Percentiles rank a stretch among this genome's conserved stretches.
Conservation (phyloP, 2,329 filamentous ascomycete genomes). For the Teratosphaeria epicoccoides region DNA sequence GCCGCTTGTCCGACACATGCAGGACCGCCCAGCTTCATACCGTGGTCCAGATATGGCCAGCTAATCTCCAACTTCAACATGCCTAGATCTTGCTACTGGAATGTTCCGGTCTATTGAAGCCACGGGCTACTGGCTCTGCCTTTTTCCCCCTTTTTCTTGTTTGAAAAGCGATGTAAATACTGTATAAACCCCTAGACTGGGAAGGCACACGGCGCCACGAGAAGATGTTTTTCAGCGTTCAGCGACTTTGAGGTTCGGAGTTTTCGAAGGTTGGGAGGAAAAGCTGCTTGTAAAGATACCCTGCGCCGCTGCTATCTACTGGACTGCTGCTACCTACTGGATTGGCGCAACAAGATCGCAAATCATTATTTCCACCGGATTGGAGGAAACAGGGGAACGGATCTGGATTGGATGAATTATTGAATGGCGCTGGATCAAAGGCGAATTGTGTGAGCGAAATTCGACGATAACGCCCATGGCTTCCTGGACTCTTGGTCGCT, state of each 20-base stretch:
- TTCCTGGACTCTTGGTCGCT: no score
- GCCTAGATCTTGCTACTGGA: slow-evolving; percentile 14
- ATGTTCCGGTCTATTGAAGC: slow-evolving; percentile 9
- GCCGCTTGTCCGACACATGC: slow-evolving; percentile 8
- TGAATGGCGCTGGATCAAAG: not conserved
- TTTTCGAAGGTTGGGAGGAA: not conserved
- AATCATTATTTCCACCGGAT: not conserved
- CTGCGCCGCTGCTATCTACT: not conserved
- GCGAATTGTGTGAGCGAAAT: not conserved
- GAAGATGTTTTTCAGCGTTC: not conserved
- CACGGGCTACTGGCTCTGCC: not conserved
- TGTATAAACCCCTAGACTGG: not conserved
- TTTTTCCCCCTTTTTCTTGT: not conserved
- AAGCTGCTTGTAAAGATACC: not conserved
- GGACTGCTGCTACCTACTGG: not conserved
- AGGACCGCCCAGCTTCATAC: slow-evolving; percentile 1
- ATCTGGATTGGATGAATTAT: not conserved
- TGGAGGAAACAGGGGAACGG: no score
- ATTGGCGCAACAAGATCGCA: no score
- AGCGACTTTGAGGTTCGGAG: not conserved
- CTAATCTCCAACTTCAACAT: slow-evolving; percentile 18
- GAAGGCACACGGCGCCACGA: not conserved
- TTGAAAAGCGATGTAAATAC: not conserved
- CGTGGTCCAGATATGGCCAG: slow-evolving; percentile 14
- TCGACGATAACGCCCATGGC: no score